Base-by-base conservation (phyloP, 805 yeast species). In the Pichia kluyveri region DNA sequence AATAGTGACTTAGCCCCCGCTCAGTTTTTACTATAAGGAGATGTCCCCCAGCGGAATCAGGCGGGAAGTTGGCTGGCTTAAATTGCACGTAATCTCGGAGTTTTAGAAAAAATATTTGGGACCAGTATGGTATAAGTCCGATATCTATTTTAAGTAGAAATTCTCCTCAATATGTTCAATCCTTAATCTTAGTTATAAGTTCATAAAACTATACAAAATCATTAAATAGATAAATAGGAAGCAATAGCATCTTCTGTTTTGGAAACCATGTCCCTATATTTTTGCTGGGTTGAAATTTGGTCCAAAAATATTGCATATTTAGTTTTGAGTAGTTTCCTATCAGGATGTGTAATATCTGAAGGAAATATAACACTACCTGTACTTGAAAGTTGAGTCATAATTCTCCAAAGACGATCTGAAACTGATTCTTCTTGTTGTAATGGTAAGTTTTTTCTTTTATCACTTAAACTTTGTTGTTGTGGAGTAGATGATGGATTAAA, bases 291-390 rank as follows among this genome's bases (percentile, higher is more conserved):
- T 56, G 71, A 77, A 41, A 95, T 88, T 78, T 87, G 93, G 60
- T 91, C 96, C 48, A 87, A 70, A 75, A 88, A 89, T 41, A 91
- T 78, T 66, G 80, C 76, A 71, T 88, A 93, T 68, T 93, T 93
- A 38, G 83, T 84, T 51, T 76, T 69, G 62, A 93, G 73, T 51
- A 93, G 71, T 56, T 72, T 70, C 58, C 88, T 73, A 65, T 87
- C 95, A 0, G 86, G 79, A 50, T 77, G 76, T 41, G 67, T 66
- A 17, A 60, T 67, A 5, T 76, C 64, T 26, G 79, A 67, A 4
- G 99, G 98, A 53, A 70, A 66, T 38, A 93, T 84, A 12, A 82
- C 88, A 55, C 75, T 74, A 41, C 96, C 98, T 23, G 83, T 79
- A 8, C 95, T 91, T 1, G 96, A 83, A 71, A 90, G 74, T 51